Evolutionary conservation across 2,329 filamentous ascomycete genomes (phyloP).

Genomic region (Hymenoscyphus repandus): DNA sequence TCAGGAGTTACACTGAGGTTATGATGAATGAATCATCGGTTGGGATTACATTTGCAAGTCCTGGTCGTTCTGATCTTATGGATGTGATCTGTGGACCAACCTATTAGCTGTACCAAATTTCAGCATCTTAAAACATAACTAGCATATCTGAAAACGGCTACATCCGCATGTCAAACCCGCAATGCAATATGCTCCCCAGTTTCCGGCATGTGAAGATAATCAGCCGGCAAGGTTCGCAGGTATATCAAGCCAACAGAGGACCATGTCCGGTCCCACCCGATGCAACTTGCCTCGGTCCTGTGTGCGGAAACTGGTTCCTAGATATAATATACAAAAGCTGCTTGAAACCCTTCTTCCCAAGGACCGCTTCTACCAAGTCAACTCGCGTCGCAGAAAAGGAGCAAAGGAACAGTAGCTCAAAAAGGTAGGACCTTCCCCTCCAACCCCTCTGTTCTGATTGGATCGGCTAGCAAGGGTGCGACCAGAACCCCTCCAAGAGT

Average conservation of each 20-base stretch:
- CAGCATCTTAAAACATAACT: slow-evolving; percentile 1
- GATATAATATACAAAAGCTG: background rate
- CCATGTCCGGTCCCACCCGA: slow-evolving; percentile 15
- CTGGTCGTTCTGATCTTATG: slow-evolving; percentile 5
- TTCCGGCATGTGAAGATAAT: slow-evolving; percentile 23
- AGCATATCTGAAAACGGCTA: background rate
- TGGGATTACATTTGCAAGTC: slow-evolving; percentile 12
- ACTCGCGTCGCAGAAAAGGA: slow-evolving; percentile 3
- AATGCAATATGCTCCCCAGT: background rate
- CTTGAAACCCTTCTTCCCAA: background rate
- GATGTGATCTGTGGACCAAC: slow-evolving; percentile 6
- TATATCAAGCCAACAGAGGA: background rate
- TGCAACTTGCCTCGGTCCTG: slow-evolving; percentile 14
- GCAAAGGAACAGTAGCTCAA: background rate
- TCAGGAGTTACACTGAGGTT: slow-evolving; percentile 20
- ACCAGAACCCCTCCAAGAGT: slow-evolving; percentile 14
- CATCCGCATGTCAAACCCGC: too few species aligned
- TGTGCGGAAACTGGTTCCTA: background rate
- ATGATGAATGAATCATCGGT: slow-evolving; percentile 12
- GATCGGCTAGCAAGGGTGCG: background rate
- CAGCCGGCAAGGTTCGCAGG: slow-evolving; percentile 6
- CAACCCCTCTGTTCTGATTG: background rate
- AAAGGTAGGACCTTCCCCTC: slow-evolving; percentile 1
- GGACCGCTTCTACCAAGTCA: background rate
- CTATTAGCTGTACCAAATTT: slow-evolving; percentile 2